Evolutionary conservation across 2,329 filamentous ascomycete species (phyloP), one percentile per base, ranked within the genome.

Genomic region (Pseudogymnoascus sp.): DNA sequence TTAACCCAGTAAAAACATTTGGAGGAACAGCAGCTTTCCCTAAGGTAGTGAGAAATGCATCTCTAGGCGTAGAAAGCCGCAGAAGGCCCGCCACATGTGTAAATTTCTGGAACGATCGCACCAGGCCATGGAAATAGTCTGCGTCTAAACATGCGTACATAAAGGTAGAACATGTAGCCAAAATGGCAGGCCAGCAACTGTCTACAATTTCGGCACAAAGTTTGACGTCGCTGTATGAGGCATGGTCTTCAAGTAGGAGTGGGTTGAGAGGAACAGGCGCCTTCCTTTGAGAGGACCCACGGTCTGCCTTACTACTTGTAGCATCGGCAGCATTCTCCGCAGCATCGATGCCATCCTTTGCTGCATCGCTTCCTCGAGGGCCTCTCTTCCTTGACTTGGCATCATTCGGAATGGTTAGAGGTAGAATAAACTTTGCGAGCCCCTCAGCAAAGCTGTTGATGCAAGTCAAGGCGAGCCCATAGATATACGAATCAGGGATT

Each of bases 131-230:
- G 69, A 97, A 99, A 68, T 94, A 97, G 61, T 97, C 92, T 1
- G 91, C 89, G 72, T 99, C 94, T 3, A 99, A 79, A 0, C 93
- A 87, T 31, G 94, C 91, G 71, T 96, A 95, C 15, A 99, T 78
- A 71, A 97, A 99, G 0, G 93, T 97, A 0, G 94, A 99, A 69
- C 92, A 97, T 1, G 92, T 94, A 1, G 94, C 93, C 58, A 99
- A 83, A 39, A 97, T 87, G 10, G 94, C 94, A 55, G 94, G 94
- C 94, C 94, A 99, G 73, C 93, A 97, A 67, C 90, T 84, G 3
- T 95, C 91, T 25, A 99, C 89, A 61, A 99, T 88, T 8, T 83
- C 83, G 10, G 91, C 91, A 68, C 91, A 93, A 1, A 86, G 85
- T 69, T 87, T 84, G 62, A 97, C 85, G 59, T 91, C 88, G 1